These are phyloP conservation scores for Martiniozyma asiatica DNA, from an alignment of 1,139 yeast species.

Conservation along the genomic window DNA sequence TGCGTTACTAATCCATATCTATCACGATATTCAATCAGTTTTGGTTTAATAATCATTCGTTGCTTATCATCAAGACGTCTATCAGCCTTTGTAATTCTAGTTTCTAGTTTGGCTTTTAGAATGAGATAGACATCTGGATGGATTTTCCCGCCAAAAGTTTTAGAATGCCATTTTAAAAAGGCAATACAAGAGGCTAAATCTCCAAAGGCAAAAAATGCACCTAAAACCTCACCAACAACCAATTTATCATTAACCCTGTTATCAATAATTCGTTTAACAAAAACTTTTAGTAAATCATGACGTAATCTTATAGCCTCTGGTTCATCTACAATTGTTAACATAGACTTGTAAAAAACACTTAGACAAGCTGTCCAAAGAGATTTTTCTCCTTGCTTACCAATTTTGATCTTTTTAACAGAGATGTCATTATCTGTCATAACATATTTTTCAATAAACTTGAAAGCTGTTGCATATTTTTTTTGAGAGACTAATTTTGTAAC, in stretches of 20 bases:
- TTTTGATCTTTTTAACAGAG: conserved; percentile 6
- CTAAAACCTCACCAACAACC: conserved; percentile 13
- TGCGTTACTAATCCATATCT: conserved; percentile 2
- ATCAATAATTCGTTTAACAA: conserved; percentile 11
- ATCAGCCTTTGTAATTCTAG: conserved; percentile 15
- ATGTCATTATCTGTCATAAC: conserved; percentile 8
- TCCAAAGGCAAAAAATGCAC: conserved; percentile 17
- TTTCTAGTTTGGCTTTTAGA: conserved; percentile 13
- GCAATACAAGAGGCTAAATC: conserved; percentile 18
- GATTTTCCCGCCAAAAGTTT: conserved; percentile 7
- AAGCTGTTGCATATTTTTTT: conserved; percentile 14
- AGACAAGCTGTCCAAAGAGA: conserved; percentile 7
- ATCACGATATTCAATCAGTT: conserved; percentile 6
- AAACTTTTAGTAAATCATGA: conserved; percentile 5
- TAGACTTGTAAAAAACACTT: conserved; percentile 8
- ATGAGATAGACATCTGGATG: conserved; percentile 11
- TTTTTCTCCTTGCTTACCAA: conserved; percentile 1
- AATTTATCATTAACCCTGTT: conserved; percentile 11
- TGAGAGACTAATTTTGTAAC: conserved; percentile 13
- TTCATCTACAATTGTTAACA: conserved; percentile 3
- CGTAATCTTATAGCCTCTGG: conserved; percentile 6
- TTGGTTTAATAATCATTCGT: conserved; percentile 3
- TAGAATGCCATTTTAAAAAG: conserved; percentile 17
- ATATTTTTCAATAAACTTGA: conserved; percentile 15
- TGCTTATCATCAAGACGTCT: conserved; percentile 9